These are phyloP conservation scores for Colletotrichum sp. DNA, from an alignment of 2,329 filamentous ascomycete species.

Conservation along the genomic window DNA sequence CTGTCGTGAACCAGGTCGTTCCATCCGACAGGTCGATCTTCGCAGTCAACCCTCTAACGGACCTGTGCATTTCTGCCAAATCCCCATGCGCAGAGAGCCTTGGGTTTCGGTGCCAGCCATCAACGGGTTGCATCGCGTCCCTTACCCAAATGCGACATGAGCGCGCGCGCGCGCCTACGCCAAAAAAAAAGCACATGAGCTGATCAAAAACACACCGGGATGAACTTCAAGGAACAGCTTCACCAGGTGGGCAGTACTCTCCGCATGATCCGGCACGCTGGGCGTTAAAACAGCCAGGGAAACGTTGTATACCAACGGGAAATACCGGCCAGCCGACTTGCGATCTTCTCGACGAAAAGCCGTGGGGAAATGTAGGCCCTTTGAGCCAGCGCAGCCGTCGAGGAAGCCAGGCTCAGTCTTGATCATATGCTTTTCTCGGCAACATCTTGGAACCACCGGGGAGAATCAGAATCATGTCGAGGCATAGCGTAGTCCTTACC, in stretches of 20 bases:
- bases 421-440: constrained; percentile 6
- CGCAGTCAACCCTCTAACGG: neutral
- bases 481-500: neutral
- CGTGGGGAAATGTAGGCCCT: neutral
- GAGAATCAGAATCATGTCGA: neutral
- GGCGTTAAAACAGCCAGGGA: neutral
- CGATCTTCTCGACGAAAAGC: neutral
- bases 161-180: too few relatives aligned
- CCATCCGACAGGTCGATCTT: neutral
- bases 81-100: neutral
- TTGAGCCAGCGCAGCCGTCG: neutral
- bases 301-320: neutral
- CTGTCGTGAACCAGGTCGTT: neutral
- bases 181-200: neutral
- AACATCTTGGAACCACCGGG: neutral
- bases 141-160: neutral
- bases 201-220: neutral
- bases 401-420: neutral
- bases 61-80: neutral
- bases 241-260: neutral
- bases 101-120: neutral
- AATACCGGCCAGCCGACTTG: neutral
- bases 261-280: neutral
- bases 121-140: neutral
- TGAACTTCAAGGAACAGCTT: neutral